These are phyloP conservation scores for Cladobotryum mycophilum DNA, from an alignment of 2,329 filamentous ascomycete species.

Conservation along the genomic window DNA sequence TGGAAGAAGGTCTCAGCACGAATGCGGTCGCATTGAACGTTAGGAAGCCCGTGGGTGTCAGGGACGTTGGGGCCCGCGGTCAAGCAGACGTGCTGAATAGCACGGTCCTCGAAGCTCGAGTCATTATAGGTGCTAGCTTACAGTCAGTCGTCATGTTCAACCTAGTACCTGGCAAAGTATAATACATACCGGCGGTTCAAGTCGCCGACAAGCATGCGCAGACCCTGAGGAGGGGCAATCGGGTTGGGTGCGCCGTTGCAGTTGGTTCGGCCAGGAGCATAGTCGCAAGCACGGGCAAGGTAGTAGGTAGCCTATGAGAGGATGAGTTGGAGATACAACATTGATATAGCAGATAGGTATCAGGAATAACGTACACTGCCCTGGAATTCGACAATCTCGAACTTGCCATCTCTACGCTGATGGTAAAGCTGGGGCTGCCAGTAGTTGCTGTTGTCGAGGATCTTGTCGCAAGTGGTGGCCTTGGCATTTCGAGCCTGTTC, in stretches of 20 bases:
- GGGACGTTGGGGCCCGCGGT: conserved; percentile 22
- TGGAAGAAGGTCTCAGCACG: conserved; percentile 53
- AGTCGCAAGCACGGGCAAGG: conserved; percentile 23
- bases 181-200: conserved; percentile 35
- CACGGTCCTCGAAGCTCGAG: conserved; percentile 39
- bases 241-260: conserved; percentile 25
- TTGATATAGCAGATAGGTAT: background rate
- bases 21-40: conserved; percentile 43
- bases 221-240: conserved; percentile 52
- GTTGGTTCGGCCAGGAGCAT: conserved; percentile 17
- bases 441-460: conserved; percentile 59
- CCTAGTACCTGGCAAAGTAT: background rate
- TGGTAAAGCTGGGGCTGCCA: conserved; percentile 56
- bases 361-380: conserved; percentile 18
- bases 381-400: conserved; percentile 33
- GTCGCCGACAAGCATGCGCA: conserved; percentile 61
- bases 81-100: conserved; percentile 52
- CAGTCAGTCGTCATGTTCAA: background rate
- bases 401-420: conserved; percentile 49
- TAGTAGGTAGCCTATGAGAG: conserved; percentile 21
- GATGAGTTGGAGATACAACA: background rate
- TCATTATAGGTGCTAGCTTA: conserved; percentile 33
- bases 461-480: conserved; percentile 60
- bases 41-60: conserved; percentile 44
- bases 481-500: conserved; percentile 44